Evolutionary conservation across 1,284 basidiomycete genomes (phyloP).

Genomic region (Schizophyllum commune): DNA sequence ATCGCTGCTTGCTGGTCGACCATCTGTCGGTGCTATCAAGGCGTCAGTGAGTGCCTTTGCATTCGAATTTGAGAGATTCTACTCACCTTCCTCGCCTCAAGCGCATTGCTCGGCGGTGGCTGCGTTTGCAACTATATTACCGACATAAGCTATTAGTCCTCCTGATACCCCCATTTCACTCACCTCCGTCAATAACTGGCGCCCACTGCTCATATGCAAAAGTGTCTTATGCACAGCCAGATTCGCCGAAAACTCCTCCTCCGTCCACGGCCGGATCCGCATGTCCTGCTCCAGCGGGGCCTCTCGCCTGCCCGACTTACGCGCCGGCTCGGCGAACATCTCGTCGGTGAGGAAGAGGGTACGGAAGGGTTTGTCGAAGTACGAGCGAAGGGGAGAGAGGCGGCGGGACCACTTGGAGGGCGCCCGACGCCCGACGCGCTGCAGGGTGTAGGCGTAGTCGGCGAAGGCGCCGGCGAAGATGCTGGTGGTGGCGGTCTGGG

Average conservation of each 20-base stretch:
- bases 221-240: neutral
- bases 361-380: neutral
- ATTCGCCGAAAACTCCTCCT: neutral
- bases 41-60: neutral
- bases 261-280: neutral
- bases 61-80: neutral
- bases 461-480: neutral
- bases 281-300: neutral
- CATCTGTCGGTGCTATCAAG: neutral
- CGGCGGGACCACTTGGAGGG: neutral
- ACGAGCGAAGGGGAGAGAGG: neutral
- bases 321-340: neutral
- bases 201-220: neutral
- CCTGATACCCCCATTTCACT: neutral
- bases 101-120: neutral
- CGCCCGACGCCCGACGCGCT: neutral
- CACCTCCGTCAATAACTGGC: neutral
- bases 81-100: neutral
- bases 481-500: neutral
- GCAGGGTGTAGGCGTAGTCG: neutral
- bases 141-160: no score
- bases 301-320: neutral
- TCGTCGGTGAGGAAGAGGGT: neutral
- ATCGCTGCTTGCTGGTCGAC: neutral
- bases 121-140: neutral